phyloP scores from a whole-genome alignment of 2,329 filamentous ascomycete genomes.

The Fusarium beomiforme region DNA sequence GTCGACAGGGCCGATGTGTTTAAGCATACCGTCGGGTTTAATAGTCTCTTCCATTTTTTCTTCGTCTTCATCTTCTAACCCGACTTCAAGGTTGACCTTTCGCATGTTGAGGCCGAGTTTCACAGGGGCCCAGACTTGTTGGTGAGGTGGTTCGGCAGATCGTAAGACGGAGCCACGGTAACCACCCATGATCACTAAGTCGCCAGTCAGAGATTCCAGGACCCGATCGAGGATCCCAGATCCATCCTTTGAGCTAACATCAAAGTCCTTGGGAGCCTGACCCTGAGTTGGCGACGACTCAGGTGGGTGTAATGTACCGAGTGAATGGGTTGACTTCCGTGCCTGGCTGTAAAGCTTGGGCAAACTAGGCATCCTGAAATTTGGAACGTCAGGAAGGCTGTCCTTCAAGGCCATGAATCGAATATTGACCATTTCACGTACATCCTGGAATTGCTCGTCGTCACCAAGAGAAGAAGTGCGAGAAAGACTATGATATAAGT shows the following conservation, averaged over 20 bases:
- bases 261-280: conserved; percentile 32
- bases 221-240: conserved; percentile 59
- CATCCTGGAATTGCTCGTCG: conserved; percentile 80
- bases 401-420: conserved; percentile 91
- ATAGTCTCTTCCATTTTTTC: conserved; percentile 85
- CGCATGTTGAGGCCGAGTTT: conserved; percentile 92
- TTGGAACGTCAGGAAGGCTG: conserved; percentile 82
- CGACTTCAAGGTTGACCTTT: conserved; percentile 91
- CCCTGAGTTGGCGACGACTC: conserved; percentile 42
- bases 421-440: conserved; percentile 87
- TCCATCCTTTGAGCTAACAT: conserved; percentile 27
- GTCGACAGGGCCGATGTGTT: conserved; percentile 90
- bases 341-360: conserved; percentile 59
- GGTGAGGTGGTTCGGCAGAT: conserved; percentile 81
- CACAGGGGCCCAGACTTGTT: conserved; percentile 94
- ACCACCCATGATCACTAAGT: conserved; percentile 88
- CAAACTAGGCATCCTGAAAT: conserved; percentile 75
- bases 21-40: conserved; percentile 87
- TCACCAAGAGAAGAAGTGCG: conserved; percentile 86
- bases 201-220: conserved; percentile 78
- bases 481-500: conserved; percentile 80
- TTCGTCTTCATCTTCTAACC: conserved; percentile 83
- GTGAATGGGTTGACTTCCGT: conserved; percentile 46
- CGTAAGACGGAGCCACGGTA: conserved; percentile 91
- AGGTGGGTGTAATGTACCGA: conserved; percentile 44